Evolutionary conservation across 768 basidiomycete species (phyloP), one percentile per base, ranked within the genome.

Genomic region (Coprinopsis marcescibilis): DNA sequence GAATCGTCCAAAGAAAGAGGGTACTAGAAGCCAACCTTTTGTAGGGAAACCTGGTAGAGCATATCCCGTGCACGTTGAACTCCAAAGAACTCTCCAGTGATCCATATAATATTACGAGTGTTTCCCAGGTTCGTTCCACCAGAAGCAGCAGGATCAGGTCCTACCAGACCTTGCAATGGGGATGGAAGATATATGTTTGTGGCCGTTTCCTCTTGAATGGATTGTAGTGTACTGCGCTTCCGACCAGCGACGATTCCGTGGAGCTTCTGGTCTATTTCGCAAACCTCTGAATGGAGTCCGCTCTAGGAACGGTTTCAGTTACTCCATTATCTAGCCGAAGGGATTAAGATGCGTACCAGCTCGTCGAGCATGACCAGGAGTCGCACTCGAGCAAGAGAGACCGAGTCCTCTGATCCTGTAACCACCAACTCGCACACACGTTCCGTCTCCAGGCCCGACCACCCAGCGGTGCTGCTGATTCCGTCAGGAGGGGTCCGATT

Each of bases 131-230:
- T 66, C 23, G 70, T 65, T 32, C 65, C 58, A 32, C 71, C 70
- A 15, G 70, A 55, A 10, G 60, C 63, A 43, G 68, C 65, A 41
- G 78, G 62, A 49, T 88, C 82, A 10, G 81, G 77, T 19, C 89
- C 87, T 33, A 89, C 72, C 19, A 94, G 78, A 32, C 88, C 91
- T 57, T 91, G 89, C 33, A 97, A 68, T 29, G 91, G 86, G 1
- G 90, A 89, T 21, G 95, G 94, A 53, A 88, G 80, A 65, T 97
- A 98, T 51, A 98, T 90, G 59, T 97, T 98, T 44, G 95, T 97
- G 0, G 85, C 94, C 0, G 95, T 97, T 64, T 97, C 93, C 65
- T 97, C 92, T 61, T 95, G 91, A 41, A 99, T 95, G 6, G 85
- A 75, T 64, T 98, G 95, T 27, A 99, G 71, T 25, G 85, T 76